A percentile compares a stretch with the other conserved stretches of the same genome.
Conservation (phyloP, 768 basidiomycete genomes). For the Trametopsis cervina region DNA sequence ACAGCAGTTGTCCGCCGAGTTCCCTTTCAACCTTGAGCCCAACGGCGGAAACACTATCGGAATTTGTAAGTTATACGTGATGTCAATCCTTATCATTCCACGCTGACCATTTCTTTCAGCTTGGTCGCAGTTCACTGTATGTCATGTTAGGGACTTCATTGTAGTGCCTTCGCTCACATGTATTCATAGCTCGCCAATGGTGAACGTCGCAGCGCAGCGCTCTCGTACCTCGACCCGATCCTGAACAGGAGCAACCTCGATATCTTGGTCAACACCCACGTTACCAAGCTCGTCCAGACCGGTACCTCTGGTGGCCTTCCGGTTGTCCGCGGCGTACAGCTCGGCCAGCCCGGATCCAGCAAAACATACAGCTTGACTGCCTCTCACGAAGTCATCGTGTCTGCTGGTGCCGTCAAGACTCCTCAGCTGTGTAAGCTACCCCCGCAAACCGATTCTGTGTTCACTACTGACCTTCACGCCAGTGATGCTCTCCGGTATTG, state of each 20-base stretch:
- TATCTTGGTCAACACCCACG: conserved; percentile 16
- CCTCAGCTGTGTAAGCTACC: conserved; percentile 26
- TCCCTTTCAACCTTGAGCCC: conserved; percentile 13
- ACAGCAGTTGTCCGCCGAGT: conserved; percentile 3
- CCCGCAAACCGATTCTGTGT: conserved; percentile 23
- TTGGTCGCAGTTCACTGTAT: not conserved
- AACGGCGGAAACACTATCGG: conserved; percentile 14
- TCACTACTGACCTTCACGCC: conserved; percentile 23
- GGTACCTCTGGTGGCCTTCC: conserved; percentile 1
- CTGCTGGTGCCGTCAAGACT: conserved; percentile 16
- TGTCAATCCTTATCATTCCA: not conserved
- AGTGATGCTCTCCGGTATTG: conserved; percentile 1
- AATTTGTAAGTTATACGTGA: conserved; percentile 7
- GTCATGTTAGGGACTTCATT: too few species aligned
- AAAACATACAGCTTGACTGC: conserved; percentile 10
- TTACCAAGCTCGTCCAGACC: conserved; percentile 11
- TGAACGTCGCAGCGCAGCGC: conserved; percentile 10
- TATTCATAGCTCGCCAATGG: conserved; percentile 8
- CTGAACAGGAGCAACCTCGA: conserved; percentile 13
- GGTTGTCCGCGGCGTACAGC: conserved; percentile 4
- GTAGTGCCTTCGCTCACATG: conserved; percentile 8
- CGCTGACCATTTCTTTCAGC: not conserved
- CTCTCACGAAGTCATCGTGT: conserved; percentile 22
- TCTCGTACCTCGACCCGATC: conserved; percentile 10
- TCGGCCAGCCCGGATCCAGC: not conserved